Evolutionary conservation across 805 yeast genomes (phyloP).

Genomic region (Lachancea sp.): DNA sequence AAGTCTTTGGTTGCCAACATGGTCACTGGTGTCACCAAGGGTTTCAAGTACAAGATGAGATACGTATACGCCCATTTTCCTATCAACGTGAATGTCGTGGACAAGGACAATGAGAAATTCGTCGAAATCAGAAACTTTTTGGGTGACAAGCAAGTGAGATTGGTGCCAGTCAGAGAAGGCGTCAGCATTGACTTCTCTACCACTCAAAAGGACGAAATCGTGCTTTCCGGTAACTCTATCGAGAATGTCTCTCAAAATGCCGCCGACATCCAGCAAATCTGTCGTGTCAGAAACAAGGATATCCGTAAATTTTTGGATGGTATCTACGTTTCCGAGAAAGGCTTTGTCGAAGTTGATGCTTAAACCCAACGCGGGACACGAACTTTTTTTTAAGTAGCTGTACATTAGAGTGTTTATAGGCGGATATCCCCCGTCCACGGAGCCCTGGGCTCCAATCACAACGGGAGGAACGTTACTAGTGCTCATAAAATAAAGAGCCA

Average conservation of each 20-base stretch:
- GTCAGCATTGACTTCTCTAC: slow-evolving; percentile 77
- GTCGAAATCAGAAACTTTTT: slow-evolving; percentile 99
- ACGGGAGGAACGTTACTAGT: slow-evolving; percentile 23
- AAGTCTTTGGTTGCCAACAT: slow-evolving; percentile 90
- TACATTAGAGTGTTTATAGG: slow-evolving; percentile 6
- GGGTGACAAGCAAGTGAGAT: slow-evolving; percentile 98
- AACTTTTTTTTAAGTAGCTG: slow-evolving; percentile 3
- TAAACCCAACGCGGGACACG: background rate
- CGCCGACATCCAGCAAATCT: slow-evolving; percentile 96
- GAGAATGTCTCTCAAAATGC: slow-evolving; percentile 97
- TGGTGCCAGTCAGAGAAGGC: slow-evolving; percentile 80
- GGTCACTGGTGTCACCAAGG: slow-evolving; percentile 98
- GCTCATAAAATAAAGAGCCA: slow-evolving; percentile 27
- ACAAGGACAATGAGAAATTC: slow-evolving; percentile 62
- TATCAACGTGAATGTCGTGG: slow-evolving; percentile 90
- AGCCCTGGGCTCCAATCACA: slow-evolving; percentile 5
- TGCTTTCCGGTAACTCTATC: slow-evolving; percentile 89
- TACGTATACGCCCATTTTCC: slow-evolving; percentile 99
- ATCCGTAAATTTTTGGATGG: slow-evolving; percentile 99
- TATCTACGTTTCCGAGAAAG: slow-evolving; percentile 97
- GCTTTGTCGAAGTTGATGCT: slow-evolving; percentile 47
- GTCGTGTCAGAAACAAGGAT: slow-evolving; percentile 99
- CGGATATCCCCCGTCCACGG: slow-evolving; percentile 2
- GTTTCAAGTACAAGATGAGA: slow-evolving; percentile 99
- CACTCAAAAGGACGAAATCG: slow-evolving; percentile 88